A percentile compares a stretch with the other conserved stretches of the same genome.
phyloP scores from a whole-genome alignment of 768 basidiomycete species.

The Lactarius deliciosus region DNA sequence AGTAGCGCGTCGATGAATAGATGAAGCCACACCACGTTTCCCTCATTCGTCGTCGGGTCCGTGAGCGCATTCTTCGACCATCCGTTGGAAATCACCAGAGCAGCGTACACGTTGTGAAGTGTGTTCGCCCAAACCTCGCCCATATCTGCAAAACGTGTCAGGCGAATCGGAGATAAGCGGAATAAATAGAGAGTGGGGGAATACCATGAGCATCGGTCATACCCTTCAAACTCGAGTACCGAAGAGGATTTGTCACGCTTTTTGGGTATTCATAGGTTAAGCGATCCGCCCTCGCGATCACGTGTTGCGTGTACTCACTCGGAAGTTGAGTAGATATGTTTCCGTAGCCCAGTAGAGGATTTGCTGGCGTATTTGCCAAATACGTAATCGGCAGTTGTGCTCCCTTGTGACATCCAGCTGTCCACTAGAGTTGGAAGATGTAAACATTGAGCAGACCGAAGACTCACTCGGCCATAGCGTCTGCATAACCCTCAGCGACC shows the following conservation, averaged over 20 bases:
- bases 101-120: constrained; percentile 40
- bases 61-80: constrained; percentile 40
- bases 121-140: constrained; percentile 59
- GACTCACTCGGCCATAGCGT: constrained; percentile 37
- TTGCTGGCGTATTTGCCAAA: constrained; percentile 57
- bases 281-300: constrained; percentile 24
- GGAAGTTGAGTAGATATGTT: constrained; percentile 57
- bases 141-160: constrained; percentile 38
- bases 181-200: constrained; percentile 14
- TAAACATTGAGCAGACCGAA: not conserved
- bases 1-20: constrained; percentile 52
- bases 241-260: constrained; percentile 42
- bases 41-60: constrained; percentile 42
- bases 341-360: constrained; percentile 50
- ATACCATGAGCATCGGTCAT: constrained; percentile 50
- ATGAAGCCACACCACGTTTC: constrained; percentile 54
- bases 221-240: constrained; percentile 41
- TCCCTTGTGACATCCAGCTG: constrained; percentile 41
- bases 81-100: constrained; percentile 33
- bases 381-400: constrained; percentile 38
- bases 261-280: not conserved
- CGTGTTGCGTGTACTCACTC: constrained; percentile 38
- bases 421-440: constrained; percentile 9
- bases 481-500: constrained; percentile 37
- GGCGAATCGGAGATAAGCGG: not conserved